Evolutionary conservation across 2,329 filamentous ascomycete genomes (phyloP).

Genomic region (Acarospora socialis): DNA sequence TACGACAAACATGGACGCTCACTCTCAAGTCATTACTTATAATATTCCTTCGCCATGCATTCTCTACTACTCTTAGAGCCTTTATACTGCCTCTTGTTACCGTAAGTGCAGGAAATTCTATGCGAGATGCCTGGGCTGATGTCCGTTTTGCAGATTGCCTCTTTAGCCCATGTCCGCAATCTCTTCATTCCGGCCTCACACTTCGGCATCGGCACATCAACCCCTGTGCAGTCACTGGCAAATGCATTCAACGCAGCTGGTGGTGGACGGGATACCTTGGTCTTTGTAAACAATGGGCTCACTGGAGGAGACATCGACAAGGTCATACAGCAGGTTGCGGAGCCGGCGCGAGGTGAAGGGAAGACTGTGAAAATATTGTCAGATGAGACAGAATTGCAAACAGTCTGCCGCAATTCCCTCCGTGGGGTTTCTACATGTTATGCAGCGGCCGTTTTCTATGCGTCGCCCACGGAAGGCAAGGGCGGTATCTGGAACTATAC

Average conservation of each 20-base stretch:
- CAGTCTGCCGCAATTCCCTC: constrained; percentile 48
- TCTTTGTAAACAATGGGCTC: constrained; percentile 64
- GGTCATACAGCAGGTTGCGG: constrained; percentile 50
- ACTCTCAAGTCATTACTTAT: constrained; percentile 44
- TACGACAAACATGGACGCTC: too few relatives aligned
- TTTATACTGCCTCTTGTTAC: constrained; percentile 43
- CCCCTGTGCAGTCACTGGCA: constrained; percentile 47
- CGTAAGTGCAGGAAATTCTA: constrained; percentile 32
- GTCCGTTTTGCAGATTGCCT: constrained; percentile 25
- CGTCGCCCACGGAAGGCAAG: constrained; percentile 56
- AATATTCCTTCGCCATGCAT: constrained; percentile 37
- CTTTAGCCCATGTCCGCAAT: constrained; percentile 57
- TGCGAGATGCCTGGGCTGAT: constrained; percentile 16
- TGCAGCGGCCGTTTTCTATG: constrained; percentile 58
- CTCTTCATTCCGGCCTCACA: constrained; percentile 65
- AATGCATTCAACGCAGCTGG: constrained; percentile 46
- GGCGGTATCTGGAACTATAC: constrained; percentile 73
- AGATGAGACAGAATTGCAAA: constrained; percentile 43
- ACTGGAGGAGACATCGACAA: constrained; percentile 55
- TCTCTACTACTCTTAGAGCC: constrained; percentile 40
- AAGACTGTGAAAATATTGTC: constrained; percentile 42
- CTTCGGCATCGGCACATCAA: constrained; percentile 54
- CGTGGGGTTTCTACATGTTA: constrained; percentile 58
- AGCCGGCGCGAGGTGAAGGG: constrained; percentile 41
- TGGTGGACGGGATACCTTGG: constrained; percentile 51